phyloP scores from a whole-genome alignment of 305 asterid species.

The Euphrasia arctica region DNA sequence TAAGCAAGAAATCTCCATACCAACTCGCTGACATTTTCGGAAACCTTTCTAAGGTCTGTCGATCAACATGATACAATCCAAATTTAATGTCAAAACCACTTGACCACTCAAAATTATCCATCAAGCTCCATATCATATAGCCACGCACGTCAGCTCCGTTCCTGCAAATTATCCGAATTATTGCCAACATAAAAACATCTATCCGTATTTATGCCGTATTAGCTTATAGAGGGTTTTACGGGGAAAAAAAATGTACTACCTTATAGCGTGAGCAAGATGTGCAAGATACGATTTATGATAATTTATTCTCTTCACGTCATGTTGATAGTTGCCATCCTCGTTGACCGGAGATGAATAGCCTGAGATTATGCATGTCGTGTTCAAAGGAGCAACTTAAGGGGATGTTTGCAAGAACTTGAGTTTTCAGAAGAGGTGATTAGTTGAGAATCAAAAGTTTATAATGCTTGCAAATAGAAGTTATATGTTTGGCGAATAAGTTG shows the following conservation, averaged over 20 bases:
- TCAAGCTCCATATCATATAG: conserved; percentile 66
- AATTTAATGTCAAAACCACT: conserved; percentile 44
- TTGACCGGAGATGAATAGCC: conserved; percentile 54
- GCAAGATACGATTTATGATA: conserved; percentile 60
- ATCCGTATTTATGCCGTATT: too few species aligned
- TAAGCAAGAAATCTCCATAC: conserved; percentile 50
- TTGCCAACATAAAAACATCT: neutral
- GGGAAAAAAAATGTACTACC: conserved; percentile 31
- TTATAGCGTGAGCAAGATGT: conserved; percentile 61
- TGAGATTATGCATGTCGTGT: conserved; percentile 23
- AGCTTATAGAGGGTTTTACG: neutral
- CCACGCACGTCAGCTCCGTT: conserved; percentile 73
- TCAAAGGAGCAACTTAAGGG: neutral
- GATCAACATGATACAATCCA: conserved; percentile 48
- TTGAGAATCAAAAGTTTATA: too few species aligned
- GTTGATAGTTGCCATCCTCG: conserved; percentile 32
- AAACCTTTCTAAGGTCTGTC: conserved; percentile 37
- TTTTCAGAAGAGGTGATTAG: too few species aligned
- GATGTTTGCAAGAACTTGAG: too few species aligned
- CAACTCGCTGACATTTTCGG: conserved; percentile 63
- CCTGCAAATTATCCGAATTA: conserved; percentile 27
- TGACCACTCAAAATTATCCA: conserved; percentile 72
- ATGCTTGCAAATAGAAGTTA: too few species aligned
- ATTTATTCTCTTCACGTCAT: conserved; percentile 56
- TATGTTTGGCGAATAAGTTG: too few species aligned